phyloP scores from a whole-genome alignment of 164 flowering plant species.

The Magnolia sinica region DNA sequence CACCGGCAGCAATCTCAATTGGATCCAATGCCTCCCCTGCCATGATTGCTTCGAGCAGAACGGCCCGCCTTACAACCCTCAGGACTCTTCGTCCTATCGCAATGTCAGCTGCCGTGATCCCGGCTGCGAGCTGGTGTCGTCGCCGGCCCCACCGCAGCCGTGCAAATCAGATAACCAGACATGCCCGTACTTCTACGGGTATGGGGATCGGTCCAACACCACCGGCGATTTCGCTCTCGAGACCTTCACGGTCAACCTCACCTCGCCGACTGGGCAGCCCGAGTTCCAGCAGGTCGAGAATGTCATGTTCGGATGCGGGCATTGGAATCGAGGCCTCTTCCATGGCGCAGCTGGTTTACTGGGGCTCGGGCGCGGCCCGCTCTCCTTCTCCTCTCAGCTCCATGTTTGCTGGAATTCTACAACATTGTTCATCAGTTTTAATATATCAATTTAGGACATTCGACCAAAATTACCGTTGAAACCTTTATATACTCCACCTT shows the following conservation, averaged over 20 bases:
- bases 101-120: slow-evolving; percentile 66
- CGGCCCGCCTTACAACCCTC: slow-evolving; percentile 75
- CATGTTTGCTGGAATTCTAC: slow-evolving; percentile 6
- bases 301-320: slow-evolving; percentile 97
- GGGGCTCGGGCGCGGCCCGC: slow-evolving; percentile 87
- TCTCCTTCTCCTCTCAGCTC: slow-evolving; percentile 88
- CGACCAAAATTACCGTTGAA: no score
- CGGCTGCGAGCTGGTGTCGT: slow-evolving; percentile 59
- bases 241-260: slow-evolving; percentile 82
- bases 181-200: slow-evolving; percentile 91
- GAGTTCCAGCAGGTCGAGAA: slow-evolving; percentile 56
- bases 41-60: slow-evolving; percentile 78
- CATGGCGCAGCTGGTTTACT: slow-evolving; percentile 93
- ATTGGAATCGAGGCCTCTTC: slow-evolving; percentile 92
- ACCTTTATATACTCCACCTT: no score
- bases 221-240: slow-evolving; percentile 90
- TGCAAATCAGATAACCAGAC: slow-evolving; percentile 53
- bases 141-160: slow-evolving; percentile 70
- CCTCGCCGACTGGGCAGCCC: slow-evolving; percentile 34
- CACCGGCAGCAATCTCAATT: slow-evolving; percentile 95
- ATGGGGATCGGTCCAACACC: slow-evolving; percentile 89
- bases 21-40: slow-evolving; percentile 94
- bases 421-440: no score
- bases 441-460: no score
- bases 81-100: slow-evolving; percentile 45